A percentile compares a stretch with the other conserved stretches of the same genome.
Evolutionary conservation across 2,329 filamentous ascomycete genomes (phyloP).

Genomic region (Ophiostoma quercus): DNA sequence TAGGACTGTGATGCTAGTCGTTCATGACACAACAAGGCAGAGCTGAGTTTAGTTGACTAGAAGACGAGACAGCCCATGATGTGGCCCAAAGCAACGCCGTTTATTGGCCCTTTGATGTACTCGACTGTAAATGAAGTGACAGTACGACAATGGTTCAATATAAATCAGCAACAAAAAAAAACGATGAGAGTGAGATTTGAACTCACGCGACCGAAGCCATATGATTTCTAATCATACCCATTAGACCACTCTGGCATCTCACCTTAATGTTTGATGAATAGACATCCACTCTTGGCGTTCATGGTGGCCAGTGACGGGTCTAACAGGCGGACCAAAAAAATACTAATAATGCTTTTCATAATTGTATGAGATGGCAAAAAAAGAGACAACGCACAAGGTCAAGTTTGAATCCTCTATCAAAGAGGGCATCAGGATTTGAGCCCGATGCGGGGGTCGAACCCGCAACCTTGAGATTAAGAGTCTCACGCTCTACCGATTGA

Average conservation of each 20-base stretch:
- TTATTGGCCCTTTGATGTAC: too few species aligned
- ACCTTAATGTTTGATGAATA: not conserved
- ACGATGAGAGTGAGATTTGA: constrained; percentile 8
- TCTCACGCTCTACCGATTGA: constrained; percentile 70
- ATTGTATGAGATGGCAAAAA: not conserved
- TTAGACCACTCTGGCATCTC: constrained; percentile 10
- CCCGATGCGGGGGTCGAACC: constrained; percentile 45
- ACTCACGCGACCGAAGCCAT: constrained; percentile 10
- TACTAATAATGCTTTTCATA: not conserved
- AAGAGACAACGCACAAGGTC: constrained; percentile 1
- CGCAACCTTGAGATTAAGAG: constrained; percentile 49
- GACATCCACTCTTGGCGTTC: not conserved
- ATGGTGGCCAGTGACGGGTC: not conserved
- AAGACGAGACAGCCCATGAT: too few species aligned
- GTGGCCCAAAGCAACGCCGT: too few species aligned
- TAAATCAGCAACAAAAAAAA: not conserved
- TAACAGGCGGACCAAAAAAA: not conserved
- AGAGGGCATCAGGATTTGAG: constrained; percentile 39
- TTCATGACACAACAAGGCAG: too few species aligned
- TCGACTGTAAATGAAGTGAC: too few species aligned
- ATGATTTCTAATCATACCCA: constrained; percentile 12
- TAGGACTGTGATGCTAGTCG: too few species aligned
- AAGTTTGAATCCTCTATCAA: not conserved
- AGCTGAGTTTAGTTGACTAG: too few species aligned
- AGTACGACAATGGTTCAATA: too few species aligned